These are phyloP conservation scores for Fraxinus quadrangulata DNA, from an alignment of 257 asterid species.

Conservation along the genomic window DNA sequence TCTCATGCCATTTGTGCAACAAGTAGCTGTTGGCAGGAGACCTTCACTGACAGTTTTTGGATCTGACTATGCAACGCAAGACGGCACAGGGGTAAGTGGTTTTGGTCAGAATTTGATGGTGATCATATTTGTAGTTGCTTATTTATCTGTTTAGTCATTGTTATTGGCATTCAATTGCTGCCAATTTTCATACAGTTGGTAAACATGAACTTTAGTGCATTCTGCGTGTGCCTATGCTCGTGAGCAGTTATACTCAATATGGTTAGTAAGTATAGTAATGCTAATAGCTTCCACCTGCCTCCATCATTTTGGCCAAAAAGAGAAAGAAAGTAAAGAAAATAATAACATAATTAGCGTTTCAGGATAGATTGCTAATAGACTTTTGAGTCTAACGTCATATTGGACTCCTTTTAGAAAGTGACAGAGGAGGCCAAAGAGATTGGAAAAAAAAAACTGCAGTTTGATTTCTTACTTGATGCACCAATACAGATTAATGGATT, in stretches of 20 bases:
- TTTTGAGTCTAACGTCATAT: background rate
- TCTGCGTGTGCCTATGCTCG: background rate
- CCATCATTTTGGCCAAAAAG: background rate
- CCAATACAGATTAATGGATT: background rate
- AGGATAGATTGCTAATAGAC: background rate
- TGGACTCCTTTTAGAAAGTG: background rate
- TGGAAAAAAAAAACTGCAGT: background rate
- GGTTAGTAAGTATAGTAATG: background rate
- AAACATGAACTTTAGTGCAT: background rate
- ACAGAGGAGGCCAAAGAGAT: background rate
- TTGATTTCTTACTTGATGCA: background rate
- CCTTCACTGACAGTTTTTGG: conserved; percentile 46
- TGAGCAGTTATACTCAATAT: background rate
- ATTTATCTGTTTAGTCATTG: background rate
- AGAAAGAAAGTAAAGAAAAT: too few species aligned
- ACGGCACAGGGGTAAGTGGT: conserved; percentile 52
- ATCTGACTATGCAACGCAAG: conserved; percentile 60
- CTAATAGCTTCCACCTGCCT: background rate
- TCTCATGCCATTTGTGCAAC: conserved; percentile 51
- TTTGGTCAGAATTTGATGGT: background rate
- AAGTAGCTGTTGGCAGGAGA: conserved; percentile 50
- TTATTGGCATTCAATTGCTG: background rate
- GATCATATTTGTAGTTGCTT: background rate
- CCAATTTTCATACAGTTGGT: background rate
- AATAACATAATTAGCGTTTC: background rate